A percentile compares a stretch with the other conserved stretches of the same genome.
Evolutionary conservation across 1,139 yeast genomes (phyloP).

Genomic region (Keqinozyma sinolaborantium): DNA sequence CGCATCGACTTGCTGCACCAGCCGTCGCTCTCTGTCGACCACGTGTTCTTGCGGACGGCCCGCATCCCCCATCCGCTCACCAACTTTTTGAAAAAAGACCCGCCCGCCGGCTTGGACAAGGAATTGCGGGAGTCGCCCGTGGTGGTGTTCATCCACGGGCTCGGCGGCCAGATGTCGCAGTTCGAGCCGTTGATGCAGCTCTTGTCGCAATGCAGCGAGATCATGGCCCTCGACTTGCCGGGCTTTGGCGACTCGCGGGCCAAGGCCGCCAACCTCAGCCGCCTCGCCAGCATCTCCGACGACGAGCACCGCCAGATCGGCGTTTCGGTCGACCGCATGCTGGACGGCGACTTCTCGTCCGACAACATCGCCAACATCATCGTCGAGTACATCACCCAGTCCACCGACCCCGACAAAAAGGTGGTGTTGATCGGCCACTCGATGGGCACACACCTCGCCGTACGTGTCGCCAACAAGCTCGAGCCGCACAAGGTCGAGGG

Average conservation of each 20-base stretch:
- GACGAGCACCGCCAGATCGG: slow-evolving; percentile 28
- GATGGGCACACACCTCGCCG: slow-evolving; percentile 63
- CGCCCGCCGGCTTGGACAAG: slow-evolving; percentile 18
- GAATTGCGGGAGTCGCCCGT: slow-evolving; percentile 52
- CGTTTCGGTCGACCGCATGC: slow-evolving; percentile 27
- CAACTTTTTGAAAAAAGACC: slow-evolving; percentile 42
- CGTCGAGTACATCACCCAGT: slow-evolving; percentile 34
- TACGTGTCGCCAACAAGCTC: slow-evolving; percentile 44
- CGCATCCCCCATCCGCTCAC: slow-evolving; percentile 54
- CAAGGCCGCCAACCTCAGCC: slow-evolving; percentile 15
- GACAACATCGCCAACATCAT: slow-evolving; percentile 47
- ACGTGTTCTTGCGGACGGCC: slow-evolving; percentile 37
- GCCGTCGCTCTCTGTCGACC: slow-evolving; percentile 24
- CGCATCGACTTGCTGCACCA: slow-evolving; percentile 27
- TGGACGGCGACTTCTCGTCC: slow-evolving; percentile 43
- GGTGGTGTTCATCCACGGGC: slow-evolving; percentile 63
- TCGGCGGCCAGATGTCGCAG: slow-evolving; percentile 77
- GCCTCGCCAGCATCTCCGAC: slow-evolving; percentile 19
- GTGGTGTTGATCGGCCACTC: slow-evolving; percentile 71
- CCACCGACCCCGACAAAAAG: slow-evolving; percentile 40
- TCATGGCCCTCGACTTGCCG: slow-evolving; percentile 65
- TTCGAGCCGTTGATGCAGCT: slow-evolving; percentile 65
- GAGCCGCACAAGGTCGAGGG: slow-evolving; percentile 42
- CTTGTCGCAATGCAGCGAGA: slow-evolving; percentile 63
- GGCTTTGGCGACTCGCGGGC: slow-evolving; percentile 64